These are phyloP conservation scores for Fragaria vesca DNA, from an alignment of 306 rosid species.

Conservation along the genomic window DNA sequence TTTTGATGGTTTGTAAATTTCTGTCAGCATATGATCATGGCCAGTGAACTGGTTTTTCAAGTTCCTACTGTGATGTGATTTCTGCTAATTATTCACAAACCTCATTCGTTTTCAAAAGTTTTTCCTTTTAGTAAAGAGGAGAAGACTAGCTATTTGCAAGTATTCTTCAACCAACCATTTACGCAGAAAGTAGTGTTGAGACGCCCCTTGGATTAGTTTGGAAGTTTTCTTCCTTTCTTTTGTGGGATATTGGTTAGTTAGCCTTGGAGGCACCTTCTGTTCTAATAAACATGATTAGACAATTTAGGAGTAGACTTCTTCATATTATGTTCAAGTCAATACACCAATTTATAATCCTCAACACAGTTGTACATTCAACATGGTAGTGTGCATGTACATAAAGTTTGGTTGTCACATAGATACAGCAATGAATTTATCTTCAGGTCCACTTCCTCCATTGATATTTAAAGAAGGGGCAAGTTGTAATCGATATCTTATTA, in stretches of 20 bases:
- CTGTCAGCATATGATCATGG: not conserved
- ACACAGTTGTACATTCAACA: not conserved
- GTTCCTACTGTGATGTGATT: not conserved
- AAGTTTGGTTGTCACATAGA: not conserved
- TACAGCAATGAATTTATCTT: not conserved
- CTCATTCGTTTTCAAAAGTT: not conserved
- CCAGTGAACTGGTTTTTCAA: not conserved
- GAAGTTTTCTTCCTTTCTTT: not conserved
- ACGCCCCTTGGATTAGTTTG: not conserved
- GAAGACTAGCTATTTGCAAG: not conserved
- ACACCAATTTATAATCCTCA: not conserved
- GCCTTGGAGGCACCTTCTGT: not conserved
- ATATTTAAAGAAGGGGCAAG: not conserved
- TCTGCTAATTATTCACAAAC: not conserved
- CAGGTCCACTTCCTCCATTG: not conserved
- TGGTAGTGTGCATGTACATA: not conserved
- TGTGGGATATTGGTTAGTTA: not conserved
- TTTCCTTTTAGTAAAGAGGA: not conserved
- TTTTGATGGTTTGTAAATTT: not conserved
- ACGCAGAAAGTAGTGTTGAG: not conserved
- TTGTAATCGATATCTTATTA: not conserved
- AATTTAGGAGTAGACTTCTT: not conserved
- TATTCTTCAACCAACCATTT: not conserved
- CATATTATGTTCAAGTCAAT: not conserved
- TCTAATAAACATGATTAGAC: not conserved